Base-by-base conservation (phyloP, 75 land plant genomes). In the Picea sitchensis region DNA sequence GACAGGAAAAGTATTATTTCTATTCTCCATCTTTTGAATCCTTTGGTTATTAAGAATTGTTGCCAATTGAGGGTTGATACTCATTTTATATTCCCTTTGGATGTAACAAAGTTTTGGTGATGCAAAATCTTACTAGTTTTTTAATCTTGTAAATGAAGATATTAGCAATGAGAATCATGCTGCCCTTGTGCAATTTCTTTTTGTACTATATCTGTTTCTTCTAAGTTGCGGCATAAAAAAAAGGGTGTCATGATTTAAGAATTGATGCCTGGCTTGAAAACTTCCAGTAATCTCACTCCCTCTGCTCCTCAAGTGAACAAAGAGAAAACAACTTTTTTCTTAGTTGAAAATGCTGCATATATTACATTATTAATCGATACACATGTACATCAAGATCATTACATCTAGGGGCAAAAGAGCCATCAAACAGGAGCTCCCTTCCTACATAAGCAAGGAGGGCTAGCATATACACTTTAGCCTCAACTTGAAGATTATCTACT, bases 1-100 rank as follows among this genome's bases (percentile, higher is more conserved):
- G 38, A 94, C 99, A 60, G 99, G 99, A 57, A 89, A 94, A 93
- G 99, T 94, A 84, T 38, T 71, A 41, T 44, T 44, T 12, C 73
- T 69, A 63, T 69, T 69, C 41, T 13, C 14, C 77, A 36, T 77
- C 34, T 67, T 77, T 34, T 76, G 80, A 36, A 75, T 36, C 38
- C 20, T 31, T 63, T 63, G 71, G 7, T 38, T 71, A 34, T 71
- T 71, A 9, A 38, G 54, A 71, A 38, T 71, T 8, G 73, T 47
- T n/a, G 51, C 13, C 73, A 71, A 71, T 4, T 36, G 4, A 41
- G 36, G 17, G 38, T 71, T n/a, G 38, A 71, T 9, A 47, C 73
- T 71, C 13, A n/a, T 44, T 3, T 44, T 11, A 71, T 71, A 41
- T 41, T 71, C n/a, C 7, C 44, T 38, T 38, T 71, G 54, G 41